A percentile compares a stretch with the other conserved stretches of the same genome.
Conservation (phyloP, 306 rosid genomes). For the Ziziphus jujuba region DNA sequence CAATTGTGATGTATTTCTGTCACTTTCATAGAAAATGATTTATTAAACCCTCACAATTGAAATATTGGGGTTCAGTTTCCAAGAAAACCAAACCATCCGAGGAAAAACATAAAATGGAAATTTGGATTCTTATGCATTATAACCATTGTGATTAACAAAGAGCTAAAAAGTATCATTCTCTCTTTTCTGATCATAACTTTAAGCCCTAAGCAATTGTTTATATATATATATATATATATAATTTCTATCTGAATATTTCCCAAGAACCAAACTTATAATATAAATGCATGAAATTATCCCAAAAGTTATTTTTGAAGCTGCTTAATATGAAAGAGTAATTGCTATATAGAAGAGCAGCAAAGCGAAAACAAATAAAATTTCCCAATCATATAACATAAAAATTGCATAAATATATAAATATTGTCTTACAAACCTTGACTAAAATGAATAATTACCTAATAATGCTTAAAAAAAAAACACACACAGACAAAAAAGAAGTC, state of each 20-base stretch:
- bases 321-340: too few relatives aligned
- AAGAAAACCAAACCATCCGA: conserved; percentile 12
- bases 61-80: conserved; percentile 3
- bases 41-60: neutral
- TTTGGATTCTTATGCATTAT: neutral
- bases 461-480: too few relatives aligned
- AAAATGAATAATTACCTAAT: too few relatives aligned
- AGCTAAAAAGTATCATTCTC: neutral
- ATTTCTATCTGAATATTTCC: too few relatives aligned
- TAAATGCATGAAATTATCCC: too few relatives aligned
- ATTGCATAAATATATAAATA: conserved; percentile 1
- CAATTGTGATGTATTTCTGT: conserved; percentile 8
- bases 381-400: neutral
- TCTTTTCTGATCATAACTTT: too few relatives aligned
- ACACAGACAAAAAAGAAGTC: too few relatives aligned
- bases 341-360: too few relatives aligned
- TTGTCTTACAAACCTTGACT: too few relatives aligned
- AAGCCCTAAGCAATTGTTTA: too few relatives aligned
- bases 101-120: neutral
- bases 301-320: too few relatives aligned
- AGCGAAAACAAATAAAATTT: neutral
- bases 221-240: neutral
- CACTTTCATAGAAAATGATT: conserved; percentile 5
- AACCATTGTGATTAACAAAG: neutral
- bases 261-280: too few relatives aligned